A percentile compares a stretch with the other conserved stretches of the same genome.
Evolutionary conservation across 306 rosid species (phyloP).

Genomic region (Astragalus membranaceus): DNA sequence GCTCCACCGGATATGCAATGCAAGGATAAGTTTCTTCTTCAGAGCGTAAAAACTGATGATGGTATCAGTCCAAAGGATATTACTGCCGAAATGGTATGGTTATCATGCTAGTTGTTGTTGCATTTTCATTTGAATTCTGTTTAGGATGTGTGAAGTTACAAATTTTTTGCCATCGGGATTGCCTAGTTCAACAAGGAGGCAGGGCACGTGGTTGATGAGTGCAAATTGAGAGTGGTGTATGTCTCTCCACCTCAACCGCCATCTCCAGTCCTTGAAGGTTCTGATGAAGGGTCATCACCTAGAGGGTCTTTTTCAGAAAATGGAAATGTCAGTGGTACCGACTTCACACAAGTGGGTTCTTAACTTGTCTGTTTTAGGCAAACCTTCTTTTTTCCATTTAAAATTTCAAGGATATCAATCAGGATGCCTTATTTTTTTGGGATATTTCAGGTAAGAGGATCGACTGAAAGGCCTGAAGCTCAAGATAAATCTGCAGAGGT

Average conservation of each 20-base stretch:
- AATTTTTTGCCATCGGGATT: constrained; percentile 27
- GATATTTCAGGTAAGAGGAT: constrained; percentile 52
- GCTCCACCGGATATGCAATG: constrained; percentile 86
- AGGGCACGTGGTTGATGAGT: constrained; percentile 88
- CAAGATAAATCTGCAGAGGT: constrained; percentile 79
- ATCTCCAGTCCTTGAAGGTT: constrained; percentile 94
- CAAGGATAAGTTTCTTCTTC: constrained; percentile 97
- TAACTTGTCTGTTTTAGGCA: constrained; percentile 11
- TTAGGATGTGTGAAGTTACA: constrained; percentile 18
- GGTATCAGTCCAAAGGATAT: constrained; percentile 58
- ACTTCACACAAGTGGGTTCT: constrained; percentile 50
- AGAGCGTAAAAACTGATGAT: constrained; percentile 65
- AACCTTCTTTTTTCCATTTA: background rate
- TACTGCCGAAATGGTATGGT: constrained; percentile 70
- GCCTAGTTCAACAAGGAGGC: constrained; percentile 84
- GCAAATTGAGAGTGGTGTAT: constrained; percentile 88
- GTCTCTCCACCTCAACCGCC: constrained; percentile 92
- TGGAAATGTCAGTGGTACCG: constrained; percentile 52
- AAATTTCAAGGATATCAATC: background rate
- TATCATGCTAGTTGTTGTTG: constrained; percentile 2
- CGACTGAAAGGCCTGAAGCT: constrained; percentile 39
- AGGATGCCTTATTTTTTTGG: constrained; percentile 17
- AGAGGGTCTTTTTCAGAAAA: constrained; percentile 83
- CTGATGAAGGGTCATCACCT: constrained; percentile 96
- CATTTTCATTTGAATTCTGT: constrained; percentile 4